Evolutionary conservation across 306 rosid species (phyloP).

Genomic region (Lagenaria siceraria): DNA sequence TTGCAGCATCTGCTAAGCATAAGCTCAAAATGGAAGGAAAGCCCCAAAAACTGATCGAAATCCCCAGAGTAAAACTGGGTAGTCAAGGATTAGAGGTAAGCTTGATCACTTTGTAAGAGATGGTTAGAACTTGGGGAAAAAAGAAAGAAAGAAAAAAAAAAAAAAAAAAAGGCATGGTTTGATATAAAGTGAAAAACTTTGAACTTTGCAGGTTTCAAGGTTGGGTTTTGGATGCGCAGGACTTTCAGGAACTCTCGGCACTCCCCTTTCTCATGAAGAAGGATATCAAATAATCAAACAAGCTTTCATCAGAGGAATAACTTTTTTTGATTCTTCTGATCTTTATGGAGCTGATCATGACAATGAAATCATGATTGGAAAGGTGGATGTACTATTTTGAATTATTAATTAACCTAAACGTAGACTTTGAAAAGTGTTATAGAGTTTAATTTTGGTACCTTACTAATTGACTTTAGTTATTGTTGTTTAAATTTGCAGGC

Average conservation of each 20-base stretch:
- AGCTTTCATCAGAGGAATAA: slow-evolving; percentile 50
- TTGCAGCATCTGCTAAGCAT: background rate
- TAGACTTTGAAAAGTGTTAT: background rate
- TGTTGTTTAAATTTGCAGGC: slow-evolving; percentile 24
- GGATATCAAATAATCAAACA: slow-evolving; percentile 48
- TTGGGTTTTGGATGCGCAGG: slow-evolving; percentile 85
- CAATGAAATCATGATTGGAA: slow-evolving; percentile 67
- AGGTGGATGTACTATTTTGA: slow-evolving; percentile 21
- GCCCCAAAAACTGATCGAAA: slow-evolving; percentile 14
- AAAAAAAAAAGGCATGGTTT: background rate
- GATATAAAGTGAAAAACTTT: background rate
- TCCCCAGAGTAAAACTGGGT: slow-evolving; percentile 59
- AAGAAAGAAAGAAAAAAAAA: background rate
- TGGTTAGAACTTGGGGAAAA: background rate
- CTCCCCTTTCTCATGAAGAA: slow-evolving; percentile 59
- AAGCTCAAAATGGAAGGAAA: slow-evolving; percentile 26
- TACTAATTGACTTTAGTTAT: background rate
- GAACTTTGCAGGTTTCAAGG: slow-evolving; percentile 45
- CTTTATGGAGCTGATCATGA: slow-evolving; percentile 37
- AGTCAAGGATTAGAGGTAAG: slow-evolving; percentile 65
- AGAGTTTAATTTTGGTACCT: background rate
- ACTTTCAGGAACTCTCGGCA: slow-evolving; percentile 44
- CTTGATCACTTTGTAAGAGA: background rate
- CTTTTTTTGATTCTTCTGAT: slow-evolving; percentile 69
- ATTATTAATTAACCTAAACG: background rate